Evolutionary conservation across 2,329 filamentous ascomycete genomes (phyloP).

Genomic region (Xylariales sp.): DNA sequence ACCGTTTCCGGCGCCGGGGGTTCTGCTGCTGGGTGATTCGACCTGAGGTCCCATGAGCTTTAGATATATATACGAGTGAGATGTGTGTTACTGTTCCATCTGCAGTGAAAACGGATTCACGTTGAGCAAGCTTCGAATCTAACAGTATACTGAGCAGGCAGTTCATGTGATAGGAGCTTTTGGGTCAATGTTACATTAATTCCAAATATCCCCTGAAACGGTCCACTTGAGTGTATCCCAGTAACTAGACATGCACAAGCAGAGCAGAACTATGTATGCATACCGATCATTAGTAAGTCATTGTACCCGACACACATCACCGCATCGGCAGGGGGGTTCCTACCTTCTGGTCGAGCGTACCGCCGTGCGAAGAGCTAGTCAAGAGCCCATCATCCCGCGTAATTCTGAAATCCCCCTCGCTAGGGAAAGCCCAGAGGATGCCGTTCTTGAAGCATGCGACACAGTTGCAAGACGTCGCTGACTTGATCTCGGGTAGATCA

Average conservation of each 20-base stretch:
- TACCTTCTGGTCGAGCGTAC: constrained; percentile 5
- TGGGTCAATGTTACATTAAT: neutral
- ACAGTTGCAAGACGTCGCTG: constrained; percentile 1
- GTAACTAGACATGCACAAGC: neutral
- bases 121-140: constrained; percentile 1
- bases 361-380: neutral
- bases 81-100: neutral
- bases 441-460: constrained; percentile 3
- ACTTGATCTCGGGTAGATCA: neutral
- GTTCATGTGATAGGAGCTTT: neutral
- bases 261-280: neutral
- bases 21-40: neutral
- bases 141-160: neutral
- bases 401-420: neutral
- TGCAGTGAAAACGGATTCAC: neutral
- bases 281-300: neutral
- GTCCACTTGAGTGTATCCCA: neutral
- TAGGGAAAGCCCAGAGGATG: constrained; percentile 1
- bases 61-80: too few relatives aligned
- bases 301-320: neutral
- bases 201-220: neutral
- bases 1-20: neutral
- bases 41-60: neutral
- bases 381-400: neutral
- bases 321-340: neutral